Evolutionary conservation across 78 protist species (phyloP), one percentile per base, ranked within the genome.

Genomic region (Planoprotostelium fungivorum): DNA sequence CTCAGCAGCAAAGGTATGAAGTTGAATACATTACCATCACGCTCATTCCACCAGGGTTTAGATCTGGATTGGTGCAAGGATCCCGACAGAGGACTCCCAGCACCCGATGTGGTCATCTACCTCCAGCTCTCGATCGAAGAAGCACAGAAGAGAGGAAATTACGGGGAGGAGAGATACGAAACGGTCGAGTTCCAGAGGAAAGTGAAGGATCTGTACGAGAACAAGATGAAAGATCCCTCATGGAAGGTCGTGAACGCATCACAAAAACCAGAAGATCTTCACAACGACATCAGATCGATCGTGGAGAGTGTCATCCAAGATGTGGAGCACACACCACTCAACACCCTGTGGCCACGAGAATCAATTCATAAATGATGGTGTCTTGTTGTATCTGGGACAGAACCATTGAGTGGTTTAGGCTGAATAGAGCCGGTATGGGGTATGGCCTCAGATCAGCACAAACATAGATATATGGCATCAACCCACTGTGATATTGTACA

Each of bases 121-220:
- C 83, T 96, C 1, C 85, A 96, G 0, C 86, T 97, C 92, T 28
- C 87, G n/a, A 1, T 91, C 35, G 96, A 92, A 0, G 94, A 93
- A 34, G 95, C 96, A 0, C 89, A 85, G 35, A 93, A 90, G 86
- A 84, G 98, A 73, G 98, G 97, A 34, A 96, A 86, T n/a, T 97
- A 85, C 87, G 98, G 98, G 38, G 93, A 85, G 37, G 97, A 97
- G 91, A 92, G 97, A 25, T 97, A 97, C 89, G 98, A 97, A 36
- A 91, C 63, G 25, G 36, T 34, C 0, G 97, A 95, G 9, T 94
- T 97, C 38, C 98, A 97, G 73, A 93, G 88, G 63, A 90, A 93
- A 38, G 89, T 93, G 38, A 93, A 89, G 63, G 51, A 85, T 5
- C 86, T 90, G 89, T 93, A 88, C 84, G 94, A 92, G 51, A 16